Base-by-base conservation (phyloP, 176 grass and related monocot genomes). In the Cenchrus americanus region DNA sequence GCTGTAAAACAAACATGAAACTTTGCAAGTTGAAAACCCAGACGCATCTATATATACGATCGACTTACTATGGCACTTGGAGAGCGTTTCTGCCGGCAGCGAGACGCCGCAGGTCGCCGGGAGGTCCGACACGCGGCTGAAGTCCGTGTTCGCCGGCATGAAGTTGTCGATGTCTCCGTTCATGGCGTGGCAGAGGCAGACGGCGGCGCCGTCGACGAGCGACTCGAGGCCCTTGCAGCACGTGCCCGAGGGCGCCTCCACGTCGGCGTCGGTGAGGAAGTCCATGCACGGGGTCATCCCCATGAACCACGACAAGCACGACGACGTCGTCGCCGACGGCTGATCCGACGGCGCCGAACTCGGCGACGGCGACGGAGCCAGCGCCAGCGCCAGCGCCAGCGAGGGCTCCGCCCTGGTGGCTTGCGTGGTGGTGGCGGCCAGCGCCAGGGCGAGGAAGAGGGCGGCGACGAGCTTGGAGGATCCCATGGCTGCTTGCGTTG, bases 151-250 rank as follows among this genome's bases (percentile, higher is more conserved):
- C 0, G 70, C 70, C 4, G 85, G 78, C 85, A 59, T 81, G 40
- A 81, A 13, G 70, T 75, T 67, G 62, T 75, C 75, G 62, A 87
- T 59, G 76, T 73, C 22, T 3, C 46, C 58, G 57, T 80, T 80
- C 10, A 9, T 19, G 71, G 14, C 70, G 6, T 81, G 85, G 85
- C 85, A 87, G 50, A 87, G 69, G 70, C 85, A 87, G 40, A 75
- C 75, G 26, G 85, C 41, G 1, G 50, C 85, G 10, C 48, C 47
- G 50, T 68, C 32, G 24, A 81, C 62, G 0, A 87, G 58, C 0
- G n/a, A 54, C 32, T 41, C 52, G 37, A 80, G 19, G 10, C 77
- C 59, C 48, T 55, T 60, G 78, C 85, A 87, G 71, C 70, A 87
- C 4, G 78, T 14, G 8, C 40, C 26, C 8, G 85, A 27, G 0